Percentiles rank a stretch among this genome's conserved stretches.
phyloP scores from a whole-genome alignment of 78 protist species.

The slime mould (Dictyostelium discoideum) region DNA sequence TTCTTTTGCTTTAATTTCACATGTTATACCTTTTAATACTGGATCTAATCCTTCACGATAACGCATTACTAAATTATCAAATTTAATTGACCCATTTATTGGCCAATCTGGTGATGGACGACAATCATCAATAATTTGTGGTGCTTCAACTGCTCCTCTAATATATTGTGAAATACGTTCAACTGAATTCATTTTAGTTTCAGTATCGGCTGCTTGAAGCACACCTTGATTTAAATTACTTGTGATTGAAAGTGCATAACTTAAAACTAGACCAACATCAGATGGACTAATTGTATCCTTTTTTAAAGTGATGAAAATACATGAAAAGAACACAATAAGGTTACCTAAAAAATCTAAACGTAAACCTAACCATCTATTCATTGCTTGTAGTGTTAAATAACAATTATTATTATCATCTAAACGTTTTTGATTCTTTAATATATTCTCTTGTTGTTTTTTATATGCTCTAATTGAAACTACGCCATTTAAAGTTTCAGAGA shows the following conservation, averaged over 20 bases:
- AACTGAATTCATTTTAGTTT: conserved; percentile 80
- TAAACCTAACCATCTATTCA: conserved; percentile 77
- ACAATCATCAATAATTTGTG: not conserved
- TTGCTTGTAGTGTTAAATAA: conserved; percentile 41
- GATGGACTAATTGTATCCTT: conserved; percentile 34
- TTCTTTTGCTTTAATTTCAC: conserved; percentile 80
- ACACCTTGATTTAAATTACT: conserved; percentile 40
- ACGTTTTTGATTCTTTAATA: not conserved
- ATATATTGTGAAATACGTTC: conserved; percentile 78
- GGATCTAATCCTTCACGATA: conserved; percentile 92
- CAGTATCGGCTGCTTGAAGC: conserved; percentile 78
- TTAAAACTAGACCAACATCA: conserved; percentile 72
- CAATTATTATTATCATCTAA: conserved; percentile 38
- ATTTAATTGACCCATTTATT: conserved; percentile 75
- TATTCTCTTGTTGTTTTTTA: conserved; percentile 22
- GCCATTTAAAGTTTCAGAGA: conserved; percentile 88
- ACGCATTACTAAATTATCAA: conserved; percentile 78
- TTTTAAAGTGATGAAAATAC: conserved; percentile 47
- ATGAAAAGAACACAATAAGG: conserved; percentile 67
- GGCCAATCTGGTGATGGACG: conserved; percentile 82
- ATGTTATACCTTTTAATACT: conserved; percentile 76
- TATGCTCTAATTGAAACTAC: conserved; percentile 74
- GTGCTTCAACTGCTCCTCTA: conserved; percentile 61
- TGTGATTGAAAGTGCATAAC: conserved; percentile 77
- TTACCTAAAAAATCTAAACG: conserved; percentile 89